These are phyloP conservation scores for Gossypium gossypioides DNA, from an alignment of 441 rosid genomes.

Conservation along the genomic window DNA sequence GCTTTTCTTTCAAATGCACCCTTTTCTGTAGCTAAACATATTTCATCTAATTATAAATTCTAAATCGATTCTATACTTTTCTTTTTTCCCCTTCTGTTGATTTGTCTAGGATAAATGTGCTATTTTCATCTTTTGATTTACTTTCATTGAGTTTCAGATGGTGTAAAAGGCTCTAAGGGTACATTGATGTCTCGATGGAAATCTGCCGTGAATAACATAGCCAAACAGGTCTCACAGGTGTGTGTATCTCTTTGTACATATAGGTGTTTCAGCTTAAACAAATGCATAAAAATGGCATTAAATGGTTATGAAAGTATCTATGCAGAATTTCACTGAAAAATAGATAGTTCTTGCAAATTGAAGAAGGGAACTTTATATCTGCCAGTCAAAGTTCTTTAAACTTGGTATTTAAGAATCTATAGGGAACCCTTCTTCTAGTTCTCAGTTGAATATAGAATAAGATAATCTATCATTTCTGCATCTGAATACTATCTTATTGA, in stretches of 20 bases:
- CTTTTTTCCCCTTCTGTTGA: not conserved
- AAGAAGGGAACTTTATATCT: not conserved
- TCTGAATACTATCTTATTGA: not conserved
- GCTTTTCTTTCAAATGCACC: slow-evolving; percentile 1
- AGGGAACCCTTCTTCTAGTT: not conserved
- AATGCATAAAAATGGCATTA: not conserved
- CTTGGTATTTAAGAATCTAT: not conserved
- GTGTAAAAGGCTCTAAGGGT: slow-evolving; percentile 31
- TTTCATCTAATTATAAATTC: not conserved
- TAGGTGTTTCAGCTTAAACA: not conserved
- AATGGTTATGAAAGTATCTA: not conserved
- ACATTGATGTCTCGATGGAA: slow-evolving; percentile 59
- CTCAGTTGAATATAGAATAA: not conserved
- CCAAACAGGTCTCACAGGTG: slow-evolving; percentile 92
- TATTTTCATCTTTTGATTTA: not conserved
- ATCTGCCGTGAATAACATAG: slow-evolving; percentile 57
- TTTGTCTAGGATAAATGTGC: not conserved
- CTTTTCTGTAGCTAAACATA: not conserved
- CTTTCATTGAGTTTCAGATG: slow-evolving; percentile 38
- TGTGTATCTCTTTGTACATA: slow-evolving; percentile 13
- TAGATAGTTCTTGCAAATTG: not conserved
- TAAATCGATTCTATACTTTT: not conserved
- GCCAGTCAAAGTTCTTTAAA: too few species aligned
- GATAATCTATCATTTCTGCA: too few species aligned
- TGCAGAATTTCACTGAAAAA: not conserved